Evolutionary conservation across 1,284 basidiomycete genomes (phyloP), one percentile per base, ranked within the genome.

Genomic region (Ceratobasidium sp.): DNA sequence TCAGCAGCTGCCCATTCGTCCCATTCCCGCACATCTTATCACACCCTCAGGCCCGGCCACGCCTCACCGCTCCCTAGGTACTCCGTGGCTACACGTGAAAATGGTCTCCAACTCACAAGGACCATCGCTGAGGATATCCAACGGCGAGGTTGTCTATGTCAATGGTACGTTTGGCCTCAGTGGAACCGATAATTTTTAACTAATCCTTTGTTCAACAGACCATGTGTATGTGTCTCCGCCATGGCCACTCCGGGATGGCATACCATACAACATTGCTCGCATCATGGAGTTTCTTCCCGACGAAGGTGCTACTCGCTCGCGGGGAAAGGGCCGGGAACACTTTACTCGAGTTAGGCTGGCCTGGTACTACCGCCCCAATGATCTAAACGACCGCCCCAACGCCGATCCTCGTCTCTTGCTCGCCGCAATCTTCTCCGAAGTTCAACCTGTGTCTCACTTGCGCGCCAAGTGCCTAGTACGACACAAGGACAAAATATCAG

Each of bases 241-340:
- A 75, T 98, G 95, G 95, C 88, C 92, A 63, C 87, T 92, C 72
- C 89, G 96, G 73, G 94, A 96, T 79, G 94, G 95, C 79, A 83
- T 94, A 50, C 94, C 94, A 72, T 98, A 98, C 82, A 94, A 92
- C 59, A 90, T 98, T 62, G 96, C 93, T 59, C 90, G 96, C 76
- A 95, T 98, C 82, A 98, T 98, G 92, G 94, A 97, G 82, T 97
- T 98, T 79, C 86, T 98, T 46, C 91, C 92, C 54, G 89, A 92
- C 43, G 89, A 91, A 79, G 90, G 89, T 74, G 84, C 85, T n/a
- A 64, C 72, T 21, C 77, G 61, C 55, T 62, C 54, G 30, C 84
- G 83, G 76, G 86, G 87, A 76, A 87, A 89, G 79, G 79, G 82
- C 77, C 81, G 82, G 78, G 88, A 90, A 81, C 83, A 86, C 49